These are phyloP conservation scores for Naganishia cerealis DNA, from an alignment of 1,284 basidiomycete species.

Conservation along the genomic window DNA sequence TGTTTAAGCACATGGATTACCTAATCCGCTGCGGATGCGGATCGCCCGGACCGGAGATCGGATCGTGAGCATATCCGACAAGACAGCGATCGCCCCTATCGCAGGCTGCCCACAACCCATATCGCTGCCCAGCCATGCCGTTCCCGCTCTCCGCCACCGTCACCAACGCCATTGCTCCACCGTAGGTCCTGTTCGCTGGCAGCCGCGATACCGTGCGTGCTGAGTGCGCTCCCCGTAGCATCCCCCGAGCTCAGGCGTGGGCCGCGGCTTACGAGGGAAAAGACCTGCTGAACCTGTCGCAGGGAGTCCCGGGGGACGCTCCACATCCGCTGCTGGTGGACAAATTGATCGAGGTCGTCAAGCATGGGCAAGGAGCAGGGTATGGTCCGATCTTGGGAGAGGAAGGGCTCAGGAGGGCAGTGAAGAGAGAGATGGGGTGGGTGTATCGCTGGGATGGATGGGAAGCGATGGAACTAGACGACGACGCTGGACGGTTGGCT, in stretches of 20 bases:
- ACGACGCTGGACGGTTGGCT: neutral
- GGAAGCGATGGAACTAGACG: constrained; percentile 50
- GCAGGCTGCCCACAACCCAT: no score
- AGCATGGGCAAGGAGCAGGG: constrained; percentile 58
- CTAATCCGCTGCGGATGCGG: no score
- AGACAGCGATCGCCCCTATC: no score
- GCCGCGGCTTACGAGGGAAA: constrained; percentile 57
- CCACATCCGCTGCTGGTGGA: constrained; percentile 63
- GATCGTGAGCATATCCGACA: no score
- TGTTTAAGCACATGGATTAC: no score
- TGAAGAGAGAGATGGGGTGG: constrained; percentile 66
- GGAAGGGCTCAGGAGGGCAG: constrained; percentile 59
- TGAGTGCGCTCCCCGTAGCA: constrained; percentile 40
- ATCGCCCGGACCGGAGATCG: no score
- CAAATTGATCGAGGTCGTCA: constrained; percentile 58
- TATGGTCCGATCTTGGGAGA: constrained; percentile 73
- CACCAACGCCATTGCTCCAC: constrained; percentile 12
- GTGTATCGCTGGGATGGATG: constrained; percentile 59
- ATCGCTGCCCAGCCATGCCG: neutral
- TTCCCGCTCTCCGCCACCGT: constrained; percentile 10
- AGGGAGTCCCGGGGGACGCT: constrained; percentile 66
- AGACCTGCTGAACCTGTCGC: constrained; percentile 69
- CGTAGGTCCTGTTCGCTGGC: neutral
- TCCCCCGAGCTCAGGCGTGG: constrained; percentile 71
- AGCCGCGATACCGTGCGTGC: no score